These are phyloP conservation scores for Halenospora varia DNA, from an alignment of 495 filamentous ascomycete genomes.

Conservation along the genomic window DNA sequence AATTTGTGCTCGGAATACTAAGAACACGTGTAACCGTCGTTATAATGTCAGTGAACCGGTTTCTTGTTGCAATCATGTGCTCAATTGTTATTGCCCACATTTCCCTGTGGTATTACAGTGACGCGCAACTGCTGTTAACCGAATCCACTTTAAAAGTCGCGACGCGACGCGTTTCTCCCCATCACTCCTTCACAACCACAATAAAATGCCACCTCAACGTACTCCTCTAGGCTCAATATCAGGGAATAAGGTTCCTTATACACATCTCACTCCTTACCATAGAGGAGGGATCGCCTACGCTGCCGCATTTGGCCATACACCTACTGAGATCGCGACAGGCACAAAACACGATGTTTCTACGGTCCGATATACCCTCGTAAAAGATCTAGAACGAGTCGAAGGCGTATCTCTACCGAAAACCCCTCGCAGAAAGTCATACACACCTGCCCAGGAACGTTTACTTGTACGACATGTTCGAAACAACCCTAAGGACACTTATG, in stretches of 20 bases:
- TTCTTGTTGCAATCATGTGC: too few relatives aligned
- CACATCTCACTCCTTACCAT: too few relatives aligned
- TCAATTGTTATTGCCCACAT: too few relatives aligned
- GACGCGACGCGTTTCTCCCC: not conserved
- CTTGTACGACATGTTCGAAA: not conserved
- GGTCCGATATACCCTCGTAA: not conserved
- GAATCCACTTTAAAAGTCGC: not conserved
- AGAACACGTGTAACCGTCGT: too few relatives aligned
- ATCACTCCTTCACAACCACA: not conserved
- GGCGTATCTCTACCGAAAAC: not conserved
- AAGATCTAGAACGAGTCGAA: not conserved
- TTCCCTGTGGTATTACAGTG: too few relatives aligned
- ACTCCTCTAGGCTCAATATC: too few relatives aligned
- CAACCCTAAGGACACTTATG: not conserved
- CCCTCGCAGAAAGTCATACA: not conserved
- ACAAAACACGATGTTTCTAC: not conserved
- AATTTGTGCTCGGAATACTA: too few relatives aligned
- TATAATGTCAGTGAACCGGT: too few relatives aligned
- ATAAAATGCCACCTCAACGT: not conserved
- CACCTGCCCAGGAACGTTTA: not conserved
- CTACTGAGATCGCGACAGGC: not conserved
- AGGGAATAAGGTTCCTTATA: too few relatives aligned
- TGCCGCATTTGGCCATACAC: not conserved
- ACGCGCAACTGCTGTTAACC: not conserved
- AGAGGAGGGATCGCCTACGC: not conserved